Base-by-base conservation (phyloP, 768 basidiomycete species). In the Piloderma croceum region DNA sequence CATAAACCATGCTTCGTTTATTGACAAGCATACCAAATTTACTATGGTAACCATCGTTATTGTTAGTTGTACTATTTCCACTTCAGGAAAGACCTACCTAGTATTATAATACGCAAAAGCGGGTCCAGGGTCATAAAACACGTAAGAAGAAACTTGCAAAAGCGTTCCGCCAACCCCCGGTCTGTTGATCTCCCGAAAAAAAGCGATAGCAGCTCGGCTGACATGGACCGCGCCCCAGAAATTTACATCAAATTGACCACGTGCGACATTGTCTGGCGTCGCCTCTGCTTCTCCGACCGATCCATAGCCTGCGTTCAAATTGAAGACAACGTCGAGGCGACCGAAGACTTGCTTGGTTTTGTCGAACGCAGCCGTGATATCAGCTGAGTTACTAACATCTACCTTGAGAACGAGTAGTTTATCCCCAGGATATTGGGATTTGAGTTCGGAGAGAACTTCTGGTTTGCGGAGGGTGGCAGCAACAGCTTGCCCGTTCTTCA, bases 111-210 rank as follows among this genome's bases (percentile, higher is more conserved):
- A 40, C 10, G 50, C 49, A 3, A 36, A 38, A 3, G 35, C 46
- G 3, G 54, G 34, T 0, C 0, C 0, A 6, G 49, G 48, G 3
- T 2, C 2, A 15, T 64, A 13, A 0, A 55, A 65, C 13, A 45
- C 3, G 12, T 44, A 40, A 7, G 63, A 65, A 3, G 59, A 61
- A 34, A 55, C 37, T 32, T 70, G 65, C n/a, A 68, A 45, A 1
- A 69, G 48, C 12, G 54, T 57, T 3, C 67, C 67, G 0, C 64
- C 63, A 15, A 18, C 24, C 15, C 44, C 38, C 9, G 65, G 59
- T 7, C 57, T 46, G 39, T 68, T 68, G 2, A 56, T 51, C 13
- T 68, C 67, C 15, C 67, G 56, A 46, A 68, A 64, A 39, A 57
- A 53, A 24, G 41, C 39, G 24, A 69, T 46, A 0, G 64, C 63